phyloP scores from a whole-genome alignment of 148 eudicot genomes.

The Rheum nobile region DNA sequence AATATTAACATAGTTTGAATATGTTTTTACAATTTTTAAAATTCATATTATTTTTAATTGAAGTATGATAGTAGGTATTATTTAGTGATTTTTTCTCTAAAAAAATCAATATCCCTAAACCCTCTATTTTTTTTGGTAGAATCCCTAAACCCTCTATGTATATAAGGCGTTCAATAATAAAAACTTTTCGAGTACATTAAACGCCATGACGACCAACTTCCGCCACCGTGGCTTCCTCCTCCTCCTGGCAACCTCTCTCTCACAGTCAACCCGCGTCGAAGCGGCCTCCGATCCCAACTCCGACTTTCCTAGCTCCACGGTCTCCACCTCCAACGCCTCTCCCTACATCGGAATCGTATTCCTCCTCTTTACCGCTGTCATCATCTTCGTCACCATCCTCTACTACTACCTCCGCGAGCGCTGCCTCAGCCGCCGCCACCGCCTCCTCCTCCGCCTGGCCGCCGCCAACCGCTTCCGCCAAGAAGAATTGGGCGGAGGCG shows the following conservation, averaged over 20 bases:
- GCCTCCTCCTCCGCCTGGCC: background rate
- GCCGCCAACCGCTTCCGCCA: background rate
- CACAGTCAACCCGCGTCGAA: background rate
- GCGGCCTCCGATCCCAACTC: background rate
- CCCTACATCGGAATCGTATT: conserved; percentile 3
- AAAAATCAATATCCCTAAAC: no score
- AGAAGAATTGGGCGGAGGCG: background rate
- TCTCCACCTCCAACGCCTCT: background rate
- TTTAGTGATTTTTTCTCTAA: no score
- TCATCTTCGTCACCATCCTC: background rate
- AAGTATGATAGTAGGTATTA: no score
- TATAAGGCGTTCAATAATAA: no score
- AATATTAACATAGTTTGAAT: no score
- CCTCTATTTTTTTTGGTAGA: no score
- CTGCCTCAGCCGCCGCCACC: background rate
- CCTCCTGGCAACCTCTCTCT: background rate
- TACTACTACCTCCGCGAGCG: conserved; percentile 10
- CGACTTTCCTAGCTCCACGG: background rate
- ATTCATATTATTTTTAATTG: no score
- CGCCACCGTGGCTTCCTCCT: background rate
- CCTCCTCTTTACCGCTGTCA: conserved; percentile 4
- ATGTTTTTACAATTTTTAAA: no score
- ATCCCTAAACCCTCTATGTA: no score
- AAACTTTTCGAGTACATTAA: no score
- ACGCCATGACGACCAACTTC: no score